Percentiles rank a stretch among this genome's conserved stretches.
These are phyloP conservation scores for Cadophora luteo-olivacea DNA, from an alignment of 2,329 filamentous ascomycete genomes.

Conservation along the genomic window DNA sequence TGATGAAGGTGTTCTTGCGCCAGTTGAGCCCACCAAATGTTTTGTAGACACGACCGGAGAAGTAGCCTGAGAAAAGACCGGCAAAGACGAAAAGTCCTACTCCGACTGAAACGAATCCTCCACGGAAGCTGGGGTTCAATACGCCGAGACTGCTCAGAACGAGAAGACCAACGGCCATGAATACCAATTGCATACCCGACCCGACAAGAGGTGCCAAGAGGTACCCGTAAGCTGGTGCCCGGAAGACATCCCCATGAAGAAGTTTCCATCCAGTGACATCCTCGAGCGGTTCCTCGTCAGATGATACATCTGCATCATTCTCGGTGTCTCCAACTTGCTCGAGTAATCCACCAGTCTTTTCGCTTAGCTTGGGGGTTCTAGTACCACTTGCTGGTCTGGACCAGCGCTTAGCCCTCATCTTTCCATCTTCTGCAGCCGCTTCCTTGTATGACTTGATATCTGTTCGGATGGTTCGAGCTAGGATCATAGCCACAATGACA, in stretches of 20 bases:
- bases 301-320: conserved; percentile 59
- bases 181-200: conserved; percentile 85
- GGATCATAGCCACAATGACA: conserved; percentile 79
- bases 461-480: conserved; percentile 77
- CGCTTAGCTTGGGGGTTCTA: conserved; percentile 52
- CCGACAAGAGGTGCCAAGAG: conserved; percentile 82
- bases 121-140: conserved; percentile 87
- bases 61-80: conserved; percentile 85
- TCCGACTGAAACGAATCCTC: conserved; percentile 85
- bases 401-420: conserved; percentile 59
- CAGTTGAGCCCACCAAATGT: conserved; percentile 80
- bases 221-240: conserved; percentile 71
- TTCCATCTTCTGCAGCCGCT: conserved; percentile 69
- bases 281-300: conserved; percentile 76
- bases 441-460: conserved; percentile 81
- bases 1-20: conserved; percentile 78
- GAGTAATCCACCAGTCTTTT: conserved; percentile 64
- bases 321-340: conserved; percentile 62
- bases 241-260: conserved; percentile 87
- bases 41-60: conserved; percentile 82
- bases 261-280: conserved; percentile 90
- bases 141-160: conserved; percentile 77
- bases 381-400: conserved; percentile 49
- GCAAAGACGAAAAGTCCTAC: conserved; percentile 84
- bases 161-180: conserved; percentile 78